Evolutionary conservation across 1,284 basidiomycete species (phyloP), one percentile per base, ranked within the genome.

Genomic region (Apiotrichum veenhuisii): DNA sequence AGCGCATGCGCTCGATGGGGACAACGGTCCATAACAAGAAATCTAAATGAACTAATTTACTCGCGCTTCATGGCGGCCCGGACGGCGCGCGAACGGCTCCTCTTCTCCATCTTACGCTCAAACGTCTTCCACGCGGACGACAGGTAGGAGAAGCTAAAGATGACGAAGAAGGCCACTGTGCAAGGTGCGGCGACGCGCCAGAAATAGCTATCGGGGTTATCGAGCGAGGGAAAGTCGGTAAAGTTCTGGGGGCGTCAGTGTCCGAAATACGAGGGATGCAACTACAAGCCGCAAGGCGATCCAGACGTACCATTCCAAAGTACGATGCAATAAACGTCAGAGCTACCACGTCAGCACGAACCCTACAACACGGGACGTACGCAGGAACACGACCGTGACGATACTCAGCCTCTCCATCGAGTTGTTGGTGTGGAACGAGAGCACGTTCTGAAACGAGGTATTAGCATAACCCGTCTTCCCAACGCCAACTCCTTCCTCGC

Each of bases 381-480:
- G 76, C 40, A 77, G 60, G 62, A 77, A 77, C 14, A 77, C 69
- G n/a, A 77, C 75, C 5, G 76, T 76, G 12, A 77, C 76, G 40
- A 77, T 71, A 52, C 71, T 73, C 33, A 77, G 59, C 11, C 75
- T 61, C 59, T 77, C 75, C 75, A 77, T 77, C 20, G 72, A 73
- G 37, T 69, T 70, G 63, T 77, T 77, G 2, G 74, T 74, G 46
- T 72, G 68, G 67, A 77, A 77, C 43, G 69, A 72, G 51, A 77
- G 56, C 37, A 73, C 67, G 49, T 76, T 75, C 72, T 74, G 52
- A n/a, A n/a, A n/a, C n/a, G n/a, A n/a, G 10, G 5, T 34, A 43
- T 10, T 14, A 46, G 30, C 27, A 33, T n/a, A 4, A n/a, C n/a
- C n/a, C n/a, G n/a, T n/a, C n/a, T n/a, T n/a, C n/a, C n/a, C n/a